Conservation (phyloP, 1,284 basidiomycete species). For the Cutaneotrichosporon sp. region DNA sequence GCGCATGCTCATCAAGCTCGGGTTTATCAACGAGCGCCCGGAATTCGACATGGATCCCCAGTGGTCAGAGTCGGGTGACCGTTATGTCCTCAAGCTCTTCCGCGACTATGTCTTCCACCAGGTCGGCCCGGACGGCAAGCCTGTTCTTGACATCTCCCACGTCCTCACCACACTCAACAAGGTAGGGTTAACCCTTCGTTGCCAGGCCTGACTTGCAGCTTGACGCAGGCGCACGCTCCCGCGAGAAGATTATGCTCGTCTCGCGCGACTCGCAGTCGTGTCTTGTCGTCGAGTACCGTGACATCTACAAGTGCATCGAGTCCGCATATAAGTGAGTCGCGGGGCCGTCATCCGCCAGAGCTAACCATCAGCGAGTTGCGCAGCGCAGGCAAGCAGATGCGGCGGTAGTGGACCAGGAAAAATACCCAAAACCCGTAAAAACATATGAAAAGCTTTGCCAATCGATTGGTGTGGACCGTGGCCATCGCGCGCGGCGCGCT, state of each 20-base stretch:
- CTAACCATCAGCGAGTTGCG: slow-evolving; percentile 10
- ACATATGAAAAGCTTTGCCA: slow-evolving; percentile 10
- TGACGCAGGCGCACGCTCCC: slow-evolving; percentile 53
- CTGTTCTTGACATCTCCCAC: slow-evolving; percentile 83
- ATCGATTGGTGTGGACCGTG: too few species aligned
- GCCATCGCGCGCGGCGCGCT: too few species aligned
- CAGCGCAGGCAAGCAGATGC: slow-evolving; percentile 7
- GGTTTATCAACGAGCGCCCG: slow-evolving; percentile 96
- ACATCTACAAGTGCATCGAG: slow-evolving; percentile 80
- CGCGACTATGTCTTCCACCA: slow-evolving; percentile 98
- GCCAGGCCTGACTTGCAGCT: slow-evolving; percentile 7
- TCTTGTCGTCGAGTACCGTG: slow-evolving; percentile 90
- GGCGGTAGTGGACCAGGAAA: slow-evolving; percentile 3
- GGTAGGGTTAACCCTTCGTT: slow-evolving; percentile 48
- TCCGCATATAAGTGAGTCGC: slow-evolving; percentile 60
- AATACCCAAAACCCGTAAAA: slow-evolving; percentile 12
- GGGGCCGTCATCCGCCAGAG: not conserved
- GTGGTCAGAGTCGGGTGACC: slow-evolving; percentile 97
- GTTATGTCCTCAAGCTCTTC: slow-evolving; percentile 97
- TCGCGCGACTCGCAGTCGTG: slow-evolving; percentile 81
- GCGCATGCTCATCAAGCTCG: slow-evolving; percentile 85
- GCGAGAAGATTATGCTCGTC: slow-evolving; percentile 91
- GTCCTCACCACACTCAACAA: slow-evolving; percentile 89
- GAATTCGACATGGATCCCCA: slow-evolving; percentile 94
- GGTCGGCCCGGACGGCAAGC: slow-evolving; percentile 82